Conservation (phyloP, 176 grass and related monocot genomes). For the Rhynchospora tenuis region DNA sequence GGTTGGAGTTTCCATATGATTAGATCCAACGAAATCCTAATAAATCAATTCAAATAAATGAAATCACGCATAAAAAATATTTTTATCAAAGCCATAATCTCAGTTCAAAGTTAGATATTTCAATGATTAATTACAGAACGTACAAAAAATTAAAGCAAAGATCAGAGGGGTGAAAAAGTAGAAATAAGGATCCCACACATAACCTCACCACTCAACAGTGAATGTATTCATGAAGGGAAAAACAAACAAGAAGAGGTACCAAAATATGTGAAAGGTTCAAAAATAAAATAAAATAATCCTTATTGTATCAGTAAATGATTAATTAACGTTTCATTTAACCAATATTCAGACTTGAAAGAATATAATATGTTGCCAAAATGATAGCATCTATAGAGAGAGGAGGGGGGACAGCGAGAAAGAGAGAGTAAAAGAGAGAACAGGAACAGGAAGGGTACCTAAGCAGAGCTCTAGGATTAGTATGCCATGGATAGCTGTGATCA, state of each 20-base stretch:
- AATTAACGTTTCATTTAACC: neutral
- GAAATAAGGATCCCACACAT: neutral
- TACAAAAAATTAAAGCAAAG: neutral
- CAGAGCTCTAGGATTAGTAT: constrained; percentile 43
- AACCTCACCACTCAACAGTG: no score
- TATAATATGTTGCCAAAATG: neutral
- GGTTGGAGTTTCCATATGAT: no score
- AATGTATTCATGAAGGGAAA: neutral
- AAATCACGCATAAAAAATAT: no score
- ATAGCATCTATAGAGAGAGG: no score
- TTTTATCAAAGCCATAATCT: no score
- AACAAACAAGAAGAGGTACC: neutral
- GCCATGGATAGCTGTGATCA: constrained; percentile 31
- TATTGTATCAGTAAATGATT: neutral
- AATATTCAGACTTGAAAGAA: neutral
- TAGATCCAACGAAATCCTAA: no score
- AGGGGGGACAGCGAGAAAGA: neutral
- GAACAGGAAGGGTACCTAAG: constrained; percentile 31
- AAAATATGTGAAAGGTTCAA: neutral
- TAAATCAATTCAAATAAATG: no score
- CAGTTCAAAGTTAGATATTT: no score
- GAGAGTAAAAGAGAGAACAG: constrained; percentile 7
- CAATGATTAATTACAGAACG: no score
- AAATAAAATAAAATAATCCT: neutral
- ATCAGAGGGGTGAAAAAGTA: neutral